phyloP scores from a whole-genome alignment of 2,329 filamentous ascomycete genomes.

The Sporothrix sp. region DNA sequence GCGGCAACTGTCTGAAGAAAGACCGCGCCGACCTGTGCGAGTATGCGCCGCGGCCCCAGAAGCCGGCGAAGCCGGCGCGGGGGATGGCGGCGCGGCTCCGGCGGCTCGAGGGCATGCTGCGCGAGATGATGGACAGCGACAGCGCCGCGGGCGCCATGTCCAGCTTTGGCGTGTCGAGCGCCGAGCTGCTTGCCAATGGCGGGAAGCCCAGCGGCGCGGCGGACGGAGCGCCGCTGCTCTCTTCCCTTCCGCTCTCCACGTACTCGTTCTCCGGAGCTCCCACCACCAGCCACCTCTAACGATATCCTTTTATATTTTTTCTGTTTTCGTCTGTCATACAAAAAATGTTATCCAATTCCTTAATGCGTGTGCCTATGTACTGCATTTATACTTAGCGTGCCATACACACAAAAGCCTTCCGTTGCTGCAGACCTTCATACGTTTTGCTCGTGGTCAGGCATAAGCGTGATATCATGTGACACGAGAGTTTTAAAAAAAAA shows the following conservation, averaged over 20 bases:
- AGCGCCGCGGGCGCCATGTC: slow-evolving; percentile 13
- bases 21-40: slow-evolving; percentile 35
- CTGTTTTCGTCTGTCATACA: background rate
- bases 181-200: background rate
- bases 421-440: too few relatives aligned
- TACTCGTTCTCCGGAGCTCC: background rate
- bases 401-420: background rate
- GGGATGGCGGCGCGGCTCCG: slow-evolving; percentile 45
- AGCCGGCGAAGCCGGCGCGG: slow-evolving; percentile 30
- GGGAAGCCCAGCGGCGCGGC: background rate
- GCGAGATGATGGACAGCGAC: slow-evolving; percentile 39
- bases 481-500: too few relatives aligned
- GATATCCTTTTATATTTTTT: slow-evolving; percentile 13
- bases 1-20: slow-evolving; percentile 43
- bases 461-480: too few relatives aligned
- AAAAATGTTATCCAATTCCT: too few relatives aligned
- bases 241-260: background rate
- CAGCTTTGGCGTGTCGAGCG: slow-evolving; percentile 12
- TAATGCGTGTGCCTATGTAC: too few relatives aligned
- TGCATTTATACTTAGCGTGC: background rate
- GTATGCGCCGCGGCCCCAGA: slow-evolving; percentile 39
- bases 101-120: slow-evolving; percentile 49
- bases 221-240: background rate
- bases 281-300: slow-evolving; percentile 6
- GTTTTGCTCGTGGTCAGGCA: too few relatives aligned